Base-by-base conservation (phyloP, 1,284 basidiomycete species). In the Tilletia indica region DNA sequence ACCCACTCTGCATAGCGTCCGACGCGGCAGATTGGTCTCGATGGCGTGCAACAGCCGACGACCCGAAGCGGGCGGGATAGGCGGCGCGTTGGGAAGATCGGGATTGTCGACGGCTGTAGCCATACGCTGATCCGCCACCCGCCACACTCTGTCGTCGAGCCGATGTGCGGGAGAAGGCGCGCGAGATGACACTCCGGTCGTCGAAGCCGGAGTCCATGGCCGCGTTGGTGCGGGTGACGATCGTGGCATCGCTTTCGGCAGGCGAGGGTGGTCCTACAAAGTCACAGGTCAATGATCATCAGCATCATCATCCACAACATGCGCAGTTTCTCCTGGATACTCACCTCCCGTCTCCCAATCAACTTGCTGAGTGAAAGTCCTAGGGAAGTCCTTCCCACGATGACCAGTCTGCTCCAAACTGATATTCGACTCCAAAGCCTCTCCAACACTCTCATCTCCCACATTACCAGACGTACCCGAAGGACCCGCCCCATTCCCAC, bases 321-420 rank as follows among this genome's bases (percentile, higher is more conserved):
- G 34, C 34, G 34, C 12, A 42, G 61, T 42, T 4, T 14, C 34
- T 4, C 6, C 34, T 36, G 19, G n/a, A 21, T 38, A 39, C 61
- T 64, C 36, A 4, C 80, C 80, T 36, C 80, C 80, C 8, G 80
- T 81, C 49, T 81, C 80, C 67, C 79, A 71, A 70, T 81, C 80
- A 51, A 79, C 78, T 70, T 81, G 79, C 70, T 81, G 80, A 0
- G 80, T 80, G 58, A 81, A 81, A 1, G 79, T 81, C 42, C 80
- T 73, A 5, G 73, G 70, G 14, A 81, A 69, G 63, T 70, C 72
- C 31, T 68, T 71, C 16, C 61, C 61, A 45, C 42, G 42, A 63
- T 63, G 58, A 1, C 36, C 61, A 38, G 61, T 64, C 61, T 16
- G 9, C 34, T 64, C 61, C 36, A 64, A n/a, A 19, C 8, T 38